A percentile compares a stretch with the other conserved stretches of the same genome.
Conservation (phyloP, 495 filamentous ascomycete species). For the Daldinia grandis region DNA sequence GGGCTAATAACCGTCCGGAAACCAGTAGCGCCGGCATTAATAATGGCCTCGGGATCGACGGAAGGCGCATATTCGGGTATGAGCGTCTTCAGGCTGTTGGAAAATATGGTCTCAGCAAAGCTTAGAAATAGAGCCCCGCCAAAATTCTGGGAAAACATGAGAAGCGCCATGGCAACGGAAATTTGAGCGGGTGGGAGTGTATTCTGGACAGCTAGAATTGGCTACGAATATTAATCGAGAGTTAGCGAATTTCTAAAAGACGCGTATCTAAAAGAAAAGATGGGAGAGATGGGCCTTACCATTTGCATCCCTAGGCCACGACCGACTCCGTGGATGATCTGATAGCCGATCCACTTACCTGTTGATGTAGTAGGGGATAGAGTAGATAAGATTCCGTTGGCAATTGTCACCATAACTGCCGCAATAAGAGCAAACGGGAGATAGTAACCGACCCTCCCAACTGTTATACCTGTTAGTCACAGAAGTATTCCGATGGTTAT, state of each 20-base stretch:
- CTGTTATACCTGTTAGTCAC: background rate
- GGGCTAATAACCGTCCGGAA: background rate
- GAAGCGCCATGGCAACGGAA: slow-evolving; percentile 1
- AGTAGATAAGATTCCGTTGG: background rate
- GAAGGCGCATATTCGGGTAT: slow-evolving; percentile 7
- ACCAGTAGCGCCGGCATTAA: background rate
- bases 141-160: slow-evolving; percentile 2
- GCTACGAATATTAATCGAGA: background rate
- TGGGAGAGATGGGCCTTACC: background rate
- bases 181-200: slow-evolving; percentile 3
- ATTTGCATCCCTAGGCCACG: slow-evolving; percentile 4
- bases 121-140: slow-evolving; percentile 5
- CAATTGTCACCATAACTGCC: slow-evolving; percentile 1
- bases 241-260: background rate
- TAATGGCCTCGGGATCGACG: background rate
- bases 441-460: background rate
- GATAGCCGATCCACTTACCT: slow-evolving; percentile 3
- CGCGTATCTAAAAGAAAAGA: background rate
- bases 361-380: background rate
- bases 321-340: background rate
- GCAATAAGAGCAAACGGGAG: background rate
- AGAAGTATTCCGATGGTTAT: background rate
- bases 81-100: background rate
- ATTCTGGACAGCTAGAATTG: slow-evolving; percentile 1
- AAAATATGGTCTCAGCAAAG: background rate